Evolutionary conservation across 805 yeast genomes (phyloP).

Genomic region (Metschnikowia continentalis): DNA sequence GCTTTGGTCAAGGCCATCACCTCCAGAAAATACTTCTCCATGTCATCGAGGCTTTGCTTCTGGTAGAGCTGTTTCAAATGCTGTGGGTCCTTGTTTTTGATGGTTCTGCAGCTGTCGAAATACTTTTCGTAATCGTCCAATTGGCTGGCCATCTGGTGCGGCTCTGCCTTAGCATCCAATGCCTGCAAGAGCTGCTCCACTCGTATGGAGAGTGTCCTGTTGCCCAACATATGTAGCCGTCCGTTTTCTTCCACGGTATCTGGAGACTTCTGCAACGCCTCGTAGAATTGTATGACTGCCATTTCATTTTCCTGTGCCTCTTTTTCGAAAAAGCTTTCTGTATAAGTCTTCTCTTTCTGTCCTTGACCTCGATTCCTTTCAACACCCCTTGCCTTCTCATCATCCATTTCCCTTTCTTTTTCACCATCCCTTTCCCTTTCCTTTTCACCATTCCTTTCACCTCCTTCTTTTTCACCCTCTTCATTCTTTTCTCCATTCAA

Average conservation of each 20-base stretch:
- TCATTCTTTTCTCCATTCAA: not conserved
- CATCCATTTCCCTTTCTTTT: no score
- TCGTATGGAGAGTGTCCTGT: not conserved
- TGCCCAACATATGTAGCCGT: slow-evolving; percentile 2
- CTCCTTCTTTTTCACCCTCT: not conserved
- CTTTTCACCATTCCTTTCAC: no score
- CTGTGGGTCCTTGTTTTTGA: slow-evolving; percentile 1
- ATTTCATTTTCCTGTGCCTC: not conserved
- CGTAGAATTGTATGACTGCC: slow-evolving; percentile 2
- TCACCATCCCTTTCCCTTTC: no score
- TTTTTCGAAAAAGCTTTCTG: not conserved
- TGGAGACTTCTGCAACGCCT: slow-evolving; percentile 1
- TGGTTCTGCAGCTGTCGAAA: not conserved
- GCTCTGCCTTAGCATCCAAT: slow-evolving; percentile 1
- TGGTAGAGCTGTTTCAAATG: slow-evolving; percentile 2
- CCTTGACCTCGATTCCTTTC: no score
- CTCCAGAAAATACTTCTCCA: not conserved
- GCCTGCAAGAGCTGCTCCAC: slow-evolving; percentile 1
- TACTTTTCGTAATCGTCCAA: slow-evolving; percentile 1
- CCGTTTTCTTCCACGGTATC: not conserved
- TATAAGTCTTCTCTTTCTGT: not conserved
- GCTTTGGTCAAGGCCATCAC: not conserved
- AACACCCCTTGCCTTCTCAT: no score
- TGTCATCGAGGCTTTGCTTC: not conserved
- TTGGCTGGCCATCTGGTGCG: not conserved